Percentiles rank a stretch among this genome's conserved stretches.
These are phyloP conservation scores for Lachnellula subtilissima DNA, from an alignment of 2,329 filamentous ascomycete genomes.

Conservation along the genomic window DNA sequence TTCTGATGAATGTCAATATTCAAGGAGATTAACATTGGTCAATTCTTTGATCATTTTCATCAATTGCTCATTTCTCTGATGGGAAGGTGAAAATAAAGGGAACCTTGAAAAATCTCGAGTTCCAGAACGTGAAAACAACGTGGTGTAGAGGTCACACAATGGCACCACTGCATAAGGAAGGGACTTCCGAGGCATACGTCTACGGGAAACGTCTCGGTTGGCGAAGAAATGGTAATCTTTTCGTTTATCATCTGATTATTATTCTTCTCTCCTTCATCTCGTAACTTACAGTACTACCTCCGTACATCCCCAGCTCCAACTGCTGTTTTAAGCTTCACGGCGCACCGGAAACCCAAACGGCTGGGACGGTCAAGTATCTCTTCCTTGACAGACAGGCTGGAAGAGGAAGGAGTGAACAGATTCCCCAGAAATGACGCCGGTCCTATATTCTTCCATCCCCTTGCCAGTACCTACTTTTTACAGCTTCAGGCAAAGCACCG, in stretches of 20 bases:
- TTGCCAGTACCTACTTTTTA: too few species aligned
- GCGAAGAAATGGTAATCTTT: too few species aligned
- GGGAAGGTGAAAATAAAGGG: neutral
- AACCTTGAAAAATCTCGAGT: neutral
- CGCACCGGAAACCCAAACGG: neutral
- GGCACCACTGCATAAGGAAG: neutral
- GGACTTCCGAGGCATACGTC: neutral
- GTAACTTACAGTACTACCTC: neutral
- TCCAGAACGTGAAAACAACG: neutral
- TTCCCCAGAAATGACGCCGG: neutral
- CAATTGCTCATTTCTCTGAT: neutral
- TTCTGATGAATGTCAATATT: neutral
- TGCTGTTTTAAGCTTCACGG: neutral
- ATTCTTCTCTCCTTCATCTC: neutral
- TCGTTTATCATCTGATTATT: too few species aligned
- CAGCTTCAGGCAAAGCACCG: conserved; percentile 7
- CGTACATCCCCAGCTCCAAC: neutral
- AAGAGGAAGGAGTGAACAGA: neutral
- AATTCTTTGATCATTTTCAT: neutral
- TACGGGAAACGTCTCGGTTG: too few species aligned
- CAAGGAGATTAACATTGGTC: neutral
- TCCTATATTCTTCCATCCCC: conserved; percentile 1
- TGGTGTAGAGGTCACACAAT: neutral
- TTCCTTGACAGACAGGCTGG: conserved; percentile 1
- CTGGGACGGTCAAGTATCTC: neutral